Conservation (phyloP, 805 yeast genomes). For the Kodamaea restingae region DNA sequence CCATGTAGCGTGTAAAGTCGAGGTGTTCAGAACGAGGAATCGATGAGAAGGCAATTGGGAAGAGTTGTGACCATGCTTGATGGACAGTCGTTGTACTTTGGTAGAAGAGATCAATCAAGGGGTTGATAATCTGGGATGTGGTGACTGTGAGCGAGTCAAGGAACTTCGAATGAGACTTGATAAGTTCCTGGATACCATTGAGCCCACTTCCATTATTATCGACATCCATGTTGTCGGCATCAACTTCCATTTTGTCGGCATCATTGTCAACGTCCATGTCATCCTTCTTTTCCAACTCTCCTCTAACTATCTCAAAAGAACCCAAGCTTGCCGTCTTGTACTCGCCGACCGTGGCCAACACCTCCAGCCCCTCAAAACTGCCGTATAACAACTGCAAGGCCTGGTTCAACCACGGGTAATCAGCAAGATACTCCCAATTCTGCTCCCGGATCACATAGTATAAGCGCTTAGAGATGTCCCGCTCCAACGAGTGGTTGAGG, state of each 20-base stretch:
- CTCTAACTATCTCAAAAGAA: conserved; percentile 23
- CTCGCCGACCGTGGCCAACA: conserved; percentile 42
- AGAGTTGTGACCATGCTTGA: conserved; percentile 75
- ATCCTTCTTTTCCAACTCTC: conserved; percentile 10
- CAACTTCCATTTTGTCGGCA: conserved; percentile 14
- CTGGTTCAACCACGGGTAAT: conserved; percentile 91
- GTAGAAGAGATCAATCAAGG: conserved; percentile 77
- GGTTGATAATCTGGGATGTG: conserved; percentile 60
- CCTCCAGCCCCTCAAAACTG: conserved; percentile 54
- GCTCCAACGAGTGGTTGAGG: conserved; percentile 72
- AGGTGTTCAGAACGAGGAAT: conserved; percentile 76
- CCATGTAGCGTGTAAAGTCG: conserved; percentile 79
- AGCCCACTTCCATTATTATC: too few species aligned
- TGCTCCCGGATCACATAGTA: conserved; percentile 90
- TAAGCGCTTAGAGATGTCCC: conserved; percentile 70
- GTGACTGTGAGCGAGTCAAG: conserved; percentile 25
- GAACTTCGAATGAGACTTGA: conserved; percentile 28
- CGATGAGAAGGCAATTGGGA: conserved; percentile 74
- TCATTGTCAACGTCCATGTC: conserved; percentile 18
- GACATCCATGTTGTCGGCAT: neutral
- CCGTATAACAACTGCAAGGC: conserved; percentile 85
- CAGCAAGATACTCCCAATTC: conserved; percentile 94
- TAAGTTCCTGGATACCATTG: conserved; percentile 16
- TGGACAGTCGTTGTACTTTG: conserved; percentile 77
- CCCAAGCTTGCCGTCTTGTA: conserved; percentile 51